These are phyloP conservation scores for Nicotiana rustica DNA, from an alignment of 305 asterid genomes.

Conservation along the genomic window DNA sequence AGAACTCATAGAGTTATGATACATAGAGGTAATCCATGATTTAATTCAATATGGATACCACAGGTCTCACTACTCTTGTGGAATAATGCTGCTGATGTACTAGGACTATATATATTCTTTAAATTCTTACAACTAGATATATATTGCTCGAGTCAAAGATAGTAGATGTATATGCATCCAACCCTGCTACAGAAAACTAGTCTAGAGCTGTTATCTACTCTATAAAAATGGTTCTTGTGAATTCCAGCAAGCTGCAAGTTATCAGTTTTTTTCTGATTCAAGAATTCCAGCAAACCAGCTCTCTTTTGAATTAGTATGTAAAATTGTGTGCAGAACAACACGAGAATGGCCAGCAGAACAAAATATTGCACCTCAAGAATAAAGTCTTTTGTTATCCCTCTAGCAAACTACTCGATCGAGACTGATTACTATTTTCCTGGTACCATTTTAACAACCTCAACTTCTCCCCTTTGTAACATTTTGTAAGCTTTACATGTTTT, in stretches of 20 bases:
- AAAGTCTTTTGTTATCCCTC: slow-evolving; percentile 84
- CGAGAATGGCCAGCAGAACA: slow-evolving; percentile 89
- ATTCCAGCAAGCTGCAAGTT: slow-evolving; percentile 15
- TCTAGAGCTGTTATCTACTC: neutral
- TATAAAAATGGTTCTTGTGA: neutral
- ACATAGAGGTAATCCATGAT: neutral
- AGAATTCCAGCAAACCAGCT: neutral
- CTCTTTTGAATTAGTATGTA: neutral
- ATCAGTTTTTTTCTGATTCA: neutral
- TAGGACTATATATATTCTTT: neutral
- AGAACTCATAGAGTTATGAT: neutral
- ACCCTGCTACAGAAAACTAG: neutral
- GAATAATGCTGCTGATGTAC: neutral
- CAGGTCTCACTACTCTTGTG: neutral
- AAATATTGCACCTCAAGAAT: slow-evolving; percentile 95
- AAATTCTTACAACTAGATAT: neutral
- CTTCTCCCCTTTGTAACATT: neutral
- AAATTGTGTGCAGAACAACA: slow-evolving; percentile 60
- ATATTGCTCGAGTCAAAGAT: neutral
- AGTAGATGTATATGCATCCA: too few relatives aligned
- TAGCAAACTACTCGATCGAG: slow-evolving; percentile 81
- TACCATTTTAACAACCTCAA: slow-evolving; percentile 23
- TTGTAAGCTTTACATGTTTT: neutral
- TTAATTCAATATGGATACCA: neutral
- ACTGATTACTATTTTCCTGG: slow-evolving; percentile 84